Conservation (phyloP, 805 yeast genomes). For the Yamadazyma nakazawae region DNA sequence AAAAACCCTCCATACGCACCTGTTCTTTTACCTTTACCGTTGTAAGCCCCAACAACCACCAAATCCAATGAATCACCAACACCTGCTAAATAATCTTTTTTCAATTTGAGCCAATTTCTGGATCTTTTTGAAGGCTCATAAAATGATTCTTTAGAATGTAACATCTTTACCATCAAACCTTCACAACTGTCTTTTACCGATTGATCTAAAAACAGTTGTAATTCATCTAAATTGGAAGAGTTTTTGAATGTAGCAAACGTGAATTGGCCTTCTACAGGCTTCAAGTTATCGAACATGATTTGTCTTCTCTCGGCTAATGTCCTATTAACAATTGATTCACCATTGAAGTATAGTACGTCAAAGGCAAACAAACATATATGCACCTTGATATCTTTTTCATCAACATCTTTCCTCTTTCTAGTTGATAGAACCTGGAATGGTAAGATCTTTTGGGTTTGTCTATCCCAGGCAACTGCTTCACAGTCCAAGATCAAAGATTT, state of each 20-base stretch:
- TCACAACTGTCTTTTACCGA: constrained; percentile 89
- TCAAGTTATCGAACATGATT: constrained; percentile 53
- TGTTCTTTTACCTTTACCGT: constrained; percentile 92
- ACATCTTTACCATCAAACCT: constrained; percentile 91
- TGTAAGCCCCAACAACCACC: constrained; percentile 91
- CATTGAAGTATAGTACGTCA: constrained; percentile 76
- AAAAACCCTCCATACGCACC: constrained; percentile 94
- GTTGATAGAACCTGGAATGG: constrained; percentile 95
- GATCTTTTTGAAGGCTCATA: constrained; percentile 96
- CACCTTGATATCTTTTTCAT: constrained; percentile 81
- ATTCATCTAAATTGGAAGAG: constrained; percentile 66
- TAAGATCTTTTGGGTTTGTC: constrained; percentile 67
- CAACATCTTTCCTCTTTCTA: constrained; percentile 90
- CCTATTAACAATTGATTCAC: constrained; percentile 61
- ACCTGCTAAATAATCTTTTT: constrained; percentile 92
- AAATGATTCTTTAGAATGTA: constrained; percentile 73
- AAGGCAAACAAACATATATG: constrained; percentile 91
- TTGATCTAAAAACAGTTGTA: constrained; percentile 82
- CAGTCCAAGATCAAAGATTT: constrained; percentile 72
- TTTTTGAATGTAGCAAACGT: constrained; percentile 74
- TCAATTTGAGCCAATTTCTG: constrained; percentile 91
- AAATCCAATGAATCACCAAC: constrained; percentile 94
- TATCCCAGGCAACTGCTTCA: constrained; percentile 98
- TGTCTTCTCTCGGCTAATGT: constrained; percentile 70
- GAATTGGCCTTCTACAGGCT: constrained; percentile 70